A percentile compares a stretch with the other conserved stretches of the same genome.
Conservation (phyloP, 164 flowering plant species). For the Aristolochia contorta region DNA sequence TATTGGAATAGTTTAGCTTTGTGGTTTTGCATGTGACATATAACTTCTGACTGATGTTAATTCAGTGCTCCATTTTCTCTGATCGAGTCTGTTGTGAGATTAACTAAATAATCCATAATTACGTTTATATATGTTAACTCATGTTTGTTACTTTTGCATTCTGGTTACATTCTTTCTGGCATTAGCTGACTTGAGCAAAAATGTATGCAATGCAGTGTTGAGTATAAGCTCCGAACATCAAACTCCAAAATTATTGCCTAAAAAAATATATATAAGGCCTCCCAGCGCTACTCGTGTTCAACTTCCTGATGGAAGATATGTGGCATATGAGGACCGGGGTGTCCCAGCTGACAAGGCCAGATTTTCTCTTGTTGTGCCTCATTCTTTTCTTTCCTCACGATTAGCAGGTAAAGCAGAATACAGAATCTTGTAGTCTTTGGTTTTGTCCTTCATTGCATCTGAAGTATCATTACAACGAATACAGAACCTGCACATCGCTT, state of each 20-base stretch:
- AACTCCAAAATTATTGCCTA: constrained; percentile 23
- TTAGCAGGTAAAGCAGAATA: constrained; percentile 50
- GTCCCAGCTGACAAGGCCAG: constrained; percentile 70
- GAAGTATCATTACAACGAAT: not conserved
- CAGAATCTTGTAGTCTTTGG: not conserved
- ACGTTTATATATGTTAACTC: no score
- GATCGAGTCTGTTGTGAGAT: no score
- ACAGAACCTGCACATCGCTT: not conserved
- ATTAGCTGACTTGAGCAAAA: not conserved
- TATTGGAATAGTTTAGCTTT: not conserved
- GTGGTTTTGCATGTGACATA: not conserved
- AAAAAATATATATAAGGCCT: constrained; percentile 50
- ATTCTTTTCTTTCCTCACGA: constrained; percentile 84
- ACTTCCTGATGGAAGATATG: constrained; percentile 83
- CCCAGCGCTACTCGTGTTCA: constrained; percentile 56
- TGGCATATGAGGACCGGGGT: constrained; percentile 78
- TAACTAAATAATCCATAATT: no score
- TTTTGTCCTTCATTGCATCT: not conserved
- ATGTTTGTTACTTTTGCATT: no score
- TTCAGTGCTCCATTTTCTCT: not conserved
- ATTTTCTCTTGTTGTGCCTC: constrained; percentile 55
- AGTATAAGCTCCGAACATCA: constrained; percentile 27
- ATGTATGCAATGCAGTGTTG: constrained; percentile 40
- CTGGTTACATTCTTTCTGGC: no score
- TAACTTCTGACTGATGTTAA: not conserved